These are phyloP conservation scores for Apophysomyces trapeziformis DNA, from an alignment of 371 early-diverging fungal species.

Conservation along the genomic window DNA sequence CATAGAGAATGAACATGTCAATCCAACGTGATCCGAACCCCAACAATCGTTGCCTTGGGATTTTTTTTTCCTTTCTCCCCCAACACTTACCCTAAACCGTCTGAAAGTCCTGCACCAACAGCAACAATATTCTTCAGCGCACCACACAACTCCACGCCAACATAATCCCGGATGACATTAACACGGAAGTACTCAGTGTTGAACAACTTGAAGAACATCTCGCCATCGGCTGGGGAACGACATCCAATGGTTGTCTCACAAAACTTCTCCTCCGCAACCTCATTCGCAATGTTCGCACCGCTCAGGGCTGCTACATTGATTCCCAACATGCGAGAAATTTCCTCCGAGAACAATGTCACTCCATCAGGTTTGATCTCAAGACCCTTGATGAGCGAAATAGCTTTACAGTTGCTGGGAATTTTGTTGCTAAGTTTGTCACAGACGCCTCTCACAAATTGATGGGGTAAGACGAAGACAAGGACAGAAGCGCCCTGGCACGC, in stretches of 20 bases:
- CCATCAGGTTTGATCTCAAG: conserved; percentile 79
- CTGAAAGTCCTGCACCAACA: conserved; percentile 96
- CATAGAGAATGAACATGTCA: conserved; percentile 27
- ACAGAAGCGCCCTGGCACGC: conserved; percentile 85
- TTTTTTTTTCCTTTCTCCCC: neutral
- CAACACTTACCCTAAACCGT: conserved; percentile 63
- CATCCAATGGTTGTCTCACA: conserved; percentile 97
- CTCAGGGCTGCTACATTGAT: conserved; percentile 87
- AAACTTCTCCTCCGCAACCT: conserved; percentile 94
- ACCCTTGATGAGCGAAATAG: conserved; percentile 96
- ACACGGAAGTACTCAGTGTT: conserved; percentile 89
- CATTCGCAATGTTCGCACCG: conserved; percentile 99
- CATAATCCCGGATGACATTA: conserved; percentile 84
- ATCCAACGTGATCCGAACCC: conserved; percentile 27
- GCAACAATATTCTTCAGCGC: conserved; percentile 99
- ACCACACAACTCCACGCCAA: conserved; percentile 97
- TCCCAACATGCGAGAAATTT: conserved; percentile 78
- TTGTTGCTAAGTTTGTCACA: conserved; percentile 77
- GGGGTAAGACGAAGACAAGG: conserved; percentile 96
- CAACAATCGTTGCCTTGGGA: neutral
- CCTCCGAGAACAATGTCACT: conserved; percentile 86
- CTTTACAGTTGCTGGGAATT: conserved; percentile 73
- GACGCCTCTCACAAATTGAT: conserved; percentile 91
- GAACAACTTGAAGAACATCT: conserved; percentile 83
- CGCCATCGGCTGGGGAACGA: conserved; percentile 68